These are phyloP conservation scores for Hansenula sp. DNA, from an alignment of 1,139 yeast genomes.

Conservation along the genomic window DNA sequence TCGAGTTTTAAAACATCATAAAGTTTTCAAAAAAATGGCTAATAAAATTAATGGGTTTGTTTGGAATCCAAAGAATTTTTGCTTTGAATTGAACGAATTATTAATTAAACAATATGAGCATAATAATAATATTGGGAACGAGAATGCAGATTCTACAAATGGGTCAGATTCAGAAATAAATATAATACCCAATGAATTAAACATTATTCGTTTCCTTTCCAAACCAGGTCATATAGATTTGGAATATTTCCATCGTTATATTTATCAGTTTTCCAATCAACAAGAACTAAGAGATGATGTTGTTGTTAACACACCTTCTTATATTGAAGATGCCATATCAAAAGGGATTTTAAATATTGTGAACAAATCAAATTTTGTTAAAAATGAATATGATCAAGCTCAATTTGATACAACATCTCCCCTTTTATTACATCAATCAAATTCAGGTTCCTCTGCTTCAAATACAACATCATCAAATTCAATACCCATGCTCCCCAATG, in stretches of 20 bases:
- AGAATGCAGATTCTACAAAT: background rate
- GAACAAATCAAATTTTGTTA: constrained; percentile 10
- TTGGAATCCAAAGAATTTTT: constrained; percentile 19
- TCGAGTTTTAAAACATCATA: constrained; percentile 21
- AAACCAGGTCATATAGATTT: constrained; percentile 23
- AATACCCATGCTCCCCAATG: background rate
- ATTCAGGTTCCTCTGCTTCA: background rate
- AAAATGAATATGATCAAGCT: constrained; percentile 2
- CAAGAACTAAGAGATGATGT: constrained; percentile 12
- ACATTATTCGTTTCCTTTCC: constrained; percentile 16
- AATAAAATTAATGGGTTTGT: constrained; percentile 14
- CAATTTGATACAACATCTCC: background rate
- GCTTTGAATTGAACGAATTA: constrained; percentile 13
- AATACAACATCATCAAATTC: background rate
- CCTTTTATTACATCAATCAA: background rate
- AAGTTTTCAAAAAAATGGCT: constrained; percentile 20
- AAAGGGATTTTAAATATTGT: constrained; percentile 16
- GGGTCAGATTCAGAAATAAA: no score
- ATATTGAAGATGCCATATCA: constrained; percentile 19
- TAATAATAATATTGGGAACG: background rate
- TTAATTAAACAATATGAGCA: constrained; percentile 11
- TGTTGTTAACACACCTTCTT: constrained; percentile 16
- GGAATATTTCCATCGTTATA: constrained; percentile 22
- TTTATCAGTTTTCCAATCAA: constrained; percentile 8
- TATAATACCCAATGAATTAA: constrained; percentile 8